Conservation (phyloP, 805 yeast species). For the Yamadazyma kitorensis region DNA sequence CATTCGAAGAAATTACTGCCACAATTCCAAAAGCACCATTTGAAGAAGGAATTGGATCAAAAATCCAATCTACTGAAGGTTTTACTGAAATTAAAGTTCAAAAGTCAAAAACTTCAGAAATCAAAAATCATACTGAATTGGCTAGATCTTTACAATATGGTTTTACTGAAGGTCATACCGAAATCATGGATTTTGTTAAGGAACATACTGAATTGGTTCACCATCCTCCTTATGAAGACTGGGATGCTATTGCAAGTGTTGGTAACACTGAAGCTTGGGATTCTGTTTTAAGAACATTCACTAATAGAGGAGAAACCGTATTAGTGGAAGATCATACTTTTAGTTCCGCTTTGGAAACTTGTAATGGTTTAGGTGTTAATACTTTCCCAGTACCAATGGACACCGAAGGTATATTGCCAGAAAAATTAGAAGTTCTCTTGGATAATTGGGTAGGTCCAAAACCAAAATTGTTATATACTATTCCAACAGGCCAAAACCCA, state of each 20-base stretch:
- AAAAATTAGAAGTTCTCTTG: slow-evolving; percentile 57
- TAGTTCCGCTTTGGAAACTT: slow-evolving; percentile 81
- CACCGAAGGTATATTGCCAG: slow-evolving; percentile 73
- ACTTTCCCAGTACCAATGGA: slow-evolving; percentile 79
- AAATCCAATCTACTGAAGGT: slow-evolving; percentile 39
- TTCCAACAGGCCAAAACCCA: slow-evolving; percentile 97
- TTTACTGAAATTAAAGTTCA: slow-evolving; percentile 43
- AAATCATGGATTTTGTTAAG: slow-evolving; percentile 60
- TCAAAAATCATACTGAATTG: slow-evolving; percentile 59
- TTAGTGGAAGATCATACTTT: slow-evolving; percentile 81
- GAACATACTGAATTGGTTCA: slow-evolving; percentile 67
- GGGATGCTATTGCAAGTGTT: slow-evolving; percentile 68
- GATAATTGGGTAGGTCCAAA: slow-evolving; percentile 69
- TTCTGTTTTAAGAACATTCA: slow-evolving; percentile 72
- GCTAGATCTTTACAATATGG: slow-evolving; percentile 93
- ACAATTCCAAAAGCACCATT: slow-evolving; percentile 81
- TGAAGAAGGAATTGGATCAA: slow-evolving; percentile 70
- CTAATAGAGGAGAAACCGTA: slow-evolving; percentile 76
- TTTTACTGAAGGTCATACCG: slow-evolving; percentile 74
- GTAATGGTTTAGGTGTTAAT: slow-evolving; percentile 65
- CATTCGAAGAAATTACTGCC: slow-evolving; percentile 74
- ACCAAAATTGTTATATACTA: slow-evolving; percentile 86
- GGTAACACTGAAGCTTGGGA: slow-evolving; percentile 96
- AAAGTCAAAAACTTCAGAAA: slow-evolving; percentile 19
- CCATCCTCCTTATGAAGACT: slow-evolving; percentile 48